Evolutionary conservation across 164 flowering plant genomes (phyloP).

Genomic region (Annona squamosa): DNA sequence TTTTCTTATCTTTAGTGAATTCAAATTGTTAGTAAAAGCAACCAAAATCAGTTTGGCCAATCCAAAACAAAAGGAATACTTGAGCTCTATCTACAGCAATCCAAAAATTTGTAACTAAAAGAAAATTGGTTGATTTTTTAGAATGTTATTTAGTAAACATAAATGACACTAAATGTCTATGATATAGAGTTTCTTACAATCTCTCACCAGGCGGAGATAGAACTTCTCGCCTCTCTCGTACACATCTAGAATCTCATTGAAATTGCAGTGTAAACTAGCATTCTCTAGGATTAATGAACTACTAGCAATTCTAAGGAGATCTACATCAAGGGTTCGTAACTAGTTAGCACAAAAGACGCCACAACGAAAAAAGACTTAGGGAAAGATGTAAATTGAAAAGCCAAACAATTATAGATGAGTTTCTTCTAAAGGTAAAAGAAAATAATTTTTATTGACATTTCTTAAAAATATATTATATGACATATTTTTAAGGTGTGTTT

Average conservation of each 20-base stretch:
- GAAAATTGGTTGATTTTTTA: neutral
- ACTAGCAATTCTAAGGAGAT: neutral
- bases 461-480: too few species aligned
- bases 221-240: slow-evolving; percentile 85
- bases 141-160: slow-evolving; percentile 81
- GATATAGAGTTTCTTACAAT: slow-evolving; percentile 91
- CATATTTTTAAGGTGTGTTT: too few species aligned
- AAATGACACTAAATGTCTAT: slow-evolving; percentile 87
- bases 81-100: neutral
- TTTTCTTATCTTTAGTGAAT: too few species aligned
- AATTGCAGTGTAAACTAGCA: slow-evolving; percentile 36
- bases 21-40: too few species aligned
- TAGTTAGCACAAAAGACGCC: slow-evolving; percentile 94
- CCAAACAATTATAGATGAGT: too few species aligned
- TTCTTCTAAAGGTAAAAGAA: too few species aligned
- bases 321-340: slow-evolving; percentile 11
- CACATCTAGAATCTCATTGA: slow-evolving; percentile 64
- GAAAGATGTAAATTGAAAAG: slow-evolving; percentile 15
- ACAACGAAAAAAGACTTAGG: slow-evolving; percentile 95
- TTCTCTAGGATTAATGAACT: too few species aligned
- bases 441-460: too few species aligned
- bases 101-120: too few species aligned
- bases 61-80: too few species aligned
- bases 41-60: too few species aligned
- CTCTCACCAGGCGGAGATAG: slow-evolving; percentile 83